These are phyloP conservation scores for Effrenium voratum DNA, from an alignment of 73 alveolate genomes.

Conservation along the genomic window DNA sequence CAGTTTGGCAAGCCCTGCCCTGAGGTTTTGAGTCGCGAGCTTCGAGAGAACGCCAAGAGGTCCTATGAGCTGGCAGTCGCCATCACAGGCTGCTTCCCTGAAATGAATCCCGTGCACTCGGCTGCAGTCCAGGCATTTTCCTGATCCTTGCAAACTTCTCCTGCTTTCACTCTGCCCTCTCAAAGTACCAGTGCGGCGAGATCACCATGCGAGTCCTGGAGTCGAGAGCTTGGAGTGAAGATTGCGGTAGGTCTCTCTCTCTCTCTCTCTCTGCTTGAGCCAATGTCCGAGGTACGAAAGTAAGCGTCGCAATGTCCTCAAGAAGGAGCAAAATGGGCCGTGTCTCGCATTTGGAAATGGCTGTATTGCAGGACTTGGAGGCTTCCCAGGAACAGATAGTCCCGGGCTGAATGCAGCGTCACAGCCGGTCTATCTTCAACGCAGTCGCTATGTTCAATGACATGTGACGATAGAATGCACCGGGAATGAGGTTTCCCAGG, in stretches of 20 bases:
- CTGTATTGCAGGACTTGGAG: too few relatives aligned
- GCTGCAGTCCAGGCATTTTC: slow-evolving; percentile 59
- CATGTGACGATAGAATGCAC: too few relatives aligned
- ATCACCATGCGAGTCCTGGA: slow-evolving; percentile 77
- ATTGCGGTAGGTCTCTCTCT: background rate
- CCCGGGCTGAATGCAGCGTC: too few relatives aligned
- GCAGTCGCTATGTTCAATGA: too few relatives aligned
- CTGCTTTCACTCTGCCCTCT: slow-evolving; percentile 71
- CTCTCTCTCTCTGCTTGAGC: background rate
- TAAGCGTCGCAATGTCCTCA: slow-evolving; percentile 56
- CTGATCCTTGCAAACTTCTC: slow-evolving; percentile 81
- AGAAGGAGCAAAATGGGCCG: slow-evolving; percentile 7
- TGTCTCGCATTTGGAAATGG: too few relatives aligned
- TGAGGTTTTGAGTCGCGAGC: slow-evolving; percentile 73
- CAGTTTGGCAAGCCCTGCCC: background rate
- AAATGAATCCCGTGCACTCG: too few relatives aligned
- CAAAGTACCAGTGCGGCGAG: slow-evolving; percentile 66
- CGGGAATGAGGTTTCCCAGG: too few relatives aligned
- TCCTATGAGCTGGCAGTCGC: slow-evolving; percentile 79
- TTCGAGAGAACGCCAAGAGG: slow-evolving; percentile 79
- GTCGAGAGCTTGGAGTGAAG: background rate
- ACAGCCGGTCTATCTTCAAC: too few relatives aligned
- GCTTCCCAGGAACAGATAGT: too few relatives aligned
- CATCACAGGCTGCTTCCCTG: slow-evolving; percentile 32
- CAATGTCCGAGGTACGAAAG: slow-evolving; percentile 45